A percentile compares a stretch with the other conserved stretches of the same genome.
phyloP scores from a whole-genome alignment of 192 early-diverging fungal species.

The Anaeromyces robustus region DNA sequence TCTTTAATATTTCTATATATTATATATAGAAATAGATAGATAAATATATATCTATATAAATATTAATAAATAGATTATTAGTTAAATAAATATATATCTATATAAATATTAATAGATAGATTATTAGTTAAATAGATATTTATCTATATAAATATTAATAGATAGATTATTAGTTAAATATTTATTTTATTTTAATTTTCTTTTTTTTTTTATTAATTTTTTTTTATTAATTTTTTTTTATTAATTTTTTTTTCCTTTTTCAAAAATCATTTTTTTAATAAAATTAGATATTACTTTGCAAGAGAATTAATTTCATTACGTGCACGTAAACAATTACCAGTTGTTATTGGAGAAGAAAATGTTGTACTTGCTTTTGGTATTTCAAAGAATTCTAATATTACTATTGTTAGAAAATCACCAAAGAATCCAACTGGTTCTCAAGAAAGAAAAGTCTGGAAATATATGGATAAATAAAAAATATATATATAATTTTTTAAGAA shows the following conservation, averaged over 20 bases:
- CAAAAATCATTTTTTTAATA: not conserved
- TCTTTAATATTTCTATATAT: too few relatives aligned
- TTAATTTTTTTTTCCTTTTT: not conserved
- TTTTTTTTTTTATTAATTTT: too few relatives aligned
- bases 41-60: too few relatives aligned
- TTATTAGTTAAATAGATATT: too few relatives aligned
- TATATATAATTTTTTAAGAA: too few relatives aligned
- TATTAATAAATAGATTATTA: too few relatives aligned
- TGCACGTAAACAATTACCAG: slow-evolving; percentile 6
- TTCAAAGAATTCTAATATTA: slow-evolving; percentile 23
- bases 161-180: too few relatives aligned
- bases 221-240: not conserved
- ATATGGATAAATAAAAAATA: not conserved
- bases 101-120: too few relatives aligned
- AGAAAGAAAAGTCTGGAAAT: not conserved
- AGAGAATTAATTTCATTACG: slow-evolving; percentile 32
- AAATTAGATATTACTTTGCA: slow-evolving; percentile 28
- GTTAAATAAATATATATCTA: too few relatives aligned
- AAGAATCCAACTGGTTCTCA: slow-evolving; percentile 1
- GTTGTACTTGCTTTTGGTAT: slow-evolving; percentile 37
- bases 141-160: too few relatives aligned
- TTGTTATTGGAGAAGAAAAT: slow-evolving; percentile 36
- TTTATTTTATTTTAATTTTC: too few relatives aligned
- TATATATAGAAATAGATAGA: too few relatives aligned
- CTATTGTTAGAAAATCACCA: slow-evolving; percentile 36